A percentile compares a stretch with the other conserved stretches of the same genome.
phyloP scores from a whole-genome alignment of 768 basidiomycete genomes.

The Mrakia blollopis region DNA sequence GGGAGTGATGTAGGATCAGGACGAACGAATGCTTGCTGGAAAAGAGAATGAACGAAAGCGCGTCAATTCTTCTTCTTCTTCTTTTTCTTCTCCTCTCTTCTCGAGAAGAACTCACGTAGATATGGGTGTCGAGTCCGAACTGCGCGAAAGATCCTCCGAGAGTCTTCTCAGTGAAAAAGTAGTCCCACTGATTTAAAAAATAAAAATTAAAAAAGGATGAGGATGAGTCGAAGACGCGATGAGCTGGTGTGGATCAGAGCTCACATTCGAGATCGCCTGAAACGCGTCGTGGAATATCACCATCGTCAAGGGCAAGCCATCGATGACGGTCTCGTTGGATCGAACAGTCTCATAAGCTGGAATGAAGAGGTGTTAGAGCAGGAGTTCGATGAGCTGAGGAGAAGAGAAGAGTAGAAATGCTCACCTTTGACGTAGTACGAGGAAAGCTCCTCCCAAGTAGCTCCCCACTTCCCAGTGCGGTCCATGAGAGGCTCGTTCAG shows the following conservation, averaged over 20 bases:
- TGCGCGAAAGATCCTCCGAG: conserved; percentile 9
- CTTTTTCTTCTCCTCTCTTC: too few species aligned
- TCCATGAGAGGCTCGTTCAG: conserved; percentile 25
- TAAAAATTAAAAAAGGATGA: not conserved
- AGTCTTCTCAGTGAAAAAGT: conserved; percentile 19
- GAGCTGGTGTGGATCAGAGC: not conserved
- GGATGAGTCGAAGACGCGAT: not conserved
- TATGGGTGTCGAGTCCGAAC: conserved; percentile 28
- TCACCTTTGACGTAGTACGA: conserved; percentile 5
- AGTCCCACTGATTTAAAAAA: conserved; percentile 12
- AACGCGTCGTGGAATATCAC: conserved; percentile 29
- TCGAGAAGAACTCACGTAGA: conserved; percentile 12
- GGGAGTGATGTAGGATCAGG: too few species aligned
- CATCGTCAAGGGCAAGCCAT: not conserved
- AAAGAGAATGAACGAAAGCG: not conserved
- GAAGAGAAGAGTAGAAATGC: not conserved
- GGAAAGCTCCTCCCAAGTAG: conserved; percentile 9
- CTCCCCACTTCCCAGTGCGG: not conserved
- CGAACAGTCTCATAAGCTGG: conserved; percentile 17
- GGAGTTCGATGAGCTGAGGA: not conserved
- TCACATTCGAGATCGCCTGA: conserved; percentile 12
- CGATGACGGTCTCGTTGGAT: conserved; percentile 5
- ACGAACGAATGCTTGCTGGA: too few species aligned
- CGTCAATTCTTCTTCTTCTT: not conserved
- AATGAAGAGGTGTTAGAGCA: not conserved